Percentiles rank a stretch among this genome's conserved stretches.
Conservation (phyloP, 495 filamentous ascomycete species). For the Aspergillus sclerotioniger region DNA sequence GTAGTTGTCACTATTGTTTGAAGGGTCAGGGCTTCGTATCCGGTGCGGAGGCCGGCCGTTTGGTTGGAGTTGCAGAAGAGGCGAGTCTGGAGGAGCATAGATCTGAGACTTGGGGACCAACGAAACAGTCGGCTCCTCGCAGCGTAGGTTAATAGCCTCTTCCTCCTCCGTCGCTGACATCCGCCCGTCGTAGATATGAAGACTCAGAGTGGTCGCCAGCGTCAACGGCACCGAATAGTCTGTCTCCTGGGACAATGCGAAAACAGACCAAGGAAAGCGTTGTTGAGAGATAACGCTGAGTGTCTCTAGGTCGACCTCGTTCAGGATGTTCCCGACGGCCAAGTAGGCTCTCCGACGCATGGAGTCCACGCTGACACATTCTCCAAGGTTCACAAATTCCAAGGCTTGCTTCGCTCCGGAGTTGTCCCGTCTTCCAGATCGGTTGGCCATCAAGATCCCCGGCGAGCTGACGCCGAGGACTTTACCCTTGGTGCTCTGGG, state of each 20-base stretch:
- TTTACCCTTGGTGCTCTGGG: constrained; percentile 52
- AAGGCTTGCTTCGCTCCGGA: constrained; percentile 41
- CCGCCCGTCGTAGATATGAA: constrained; percentile 83
- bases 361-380: constrained; percentile 81
- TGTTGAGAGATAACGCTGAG: constrained; percentile 68
- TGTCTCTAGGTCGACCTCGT: constrained; percentile 81
- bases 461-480: constrained; percentile 63
- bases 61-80: constrained; percentile 37
- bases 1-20: constrained; percentile 49
- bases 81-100: constrained; percentile 39
- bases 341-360: constrained; percentile 69
- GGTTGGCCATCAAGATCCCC: constrained; percentile 56
- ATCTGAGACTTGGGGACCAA: constrained; percentile 31
- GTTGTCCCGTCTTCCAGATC: constrained; percentile 43
- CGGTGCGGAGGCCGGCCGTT: constrained; percentile 42
- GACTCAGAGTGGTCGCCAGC: constrained; percentile 75
- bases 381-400: constrained; percentile 69
- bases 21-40: constrained; percentile 42
- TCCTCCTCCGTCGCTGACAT: constrained; percentile 42
- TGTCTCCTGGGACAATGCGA: constrained; percentile 74
- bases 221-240: constrained; percentile 71
- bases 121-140: constrained; percentile 33
- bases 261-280: constrained; percentile 79
- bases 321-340: constrained; percentile 70
- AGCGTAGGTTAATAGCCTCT: constrained; percentile 41